Base-by-base conservation (phyloP, 192 early-diverging fungal species). In the Cladochytrium replicatum region DNA sequence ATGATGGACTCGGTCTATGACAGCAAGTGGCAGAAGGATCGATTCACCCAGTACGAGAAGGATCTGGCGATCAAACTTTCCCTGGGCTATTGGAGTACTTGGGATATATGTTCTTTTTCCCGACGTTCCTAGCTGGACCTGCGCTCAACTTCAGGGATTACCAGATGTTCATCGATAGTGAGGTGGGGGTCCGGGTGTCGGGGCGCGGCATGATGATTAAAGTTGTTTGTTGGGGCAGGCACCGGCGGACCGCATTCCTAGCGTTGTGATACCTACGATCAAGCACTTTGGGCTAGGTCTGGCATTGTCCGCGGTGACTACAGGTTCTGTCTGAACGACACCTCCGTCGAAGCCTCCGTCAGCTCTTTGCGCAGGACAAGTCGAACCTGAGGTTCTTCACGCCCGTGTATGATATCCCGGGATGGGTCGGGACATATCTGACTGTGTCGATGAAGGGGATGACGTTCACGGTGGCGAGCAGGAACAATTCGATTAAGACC, bases 1-100 rank as follows among this genome's bases (percentile, higher is more conserved):
- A 88, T 87, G 67, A 88, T 87, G 0, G 94, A 84, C 64, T 80
- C 77, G 41, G 75, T 88, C 8, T 70, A 77, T 53, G 92, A 96
- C 54, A 88, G 88, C 22, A 77, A 69, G 28, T 59, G 63, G 26
- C 55, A 52, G 13, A 47, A 61, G 41, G 53, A 57, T 17, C 4
- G 47, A 30, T 60, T 89, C 37, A 68, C 78, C 3, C 57, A 63
- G 34, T 80, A 91, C 58, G 85, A 93, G 57, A 55, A 62, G 32
- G 67, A 63, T 6, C 74, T 79, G 41, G 74, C 77, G 11, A 71
- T 93, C 31, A 42, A 17, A 41, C n/a, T 6, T 5, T 58, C n/a
- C 56, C 56, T 8, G 24, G 40, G 29, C 39, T 58, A 15, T 37
- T 50, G 29, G 48, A 58, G 32, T 58, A 58, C 29, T 41, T 58